Evolutionary conservation across 306 rosid genomes (phyloP).

Genomic region (Dicorynia guianensis): DNA sequence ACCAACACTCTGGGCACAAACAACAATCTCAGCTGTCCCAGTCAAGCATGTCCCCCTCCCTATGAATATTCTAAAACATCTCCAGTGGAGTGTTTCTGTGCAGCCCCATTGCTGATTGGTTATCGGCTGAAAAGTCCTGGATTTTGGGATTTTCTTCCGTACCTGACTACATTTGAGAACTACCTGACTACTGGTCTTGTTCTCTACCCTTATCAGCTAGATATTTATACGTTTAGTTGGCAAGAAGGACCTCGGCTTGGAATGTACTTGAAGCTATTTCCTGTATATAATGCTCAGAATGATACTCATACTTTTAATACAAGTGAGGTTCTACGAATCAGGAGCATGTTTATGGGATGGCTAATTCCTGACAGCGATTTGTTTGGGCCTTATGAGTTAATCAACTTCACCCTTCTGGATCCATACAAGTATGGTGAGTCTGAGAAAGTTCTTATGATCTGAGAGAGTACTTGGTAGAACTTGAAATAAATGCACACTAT

Average conservation of each 20-base stretch:
- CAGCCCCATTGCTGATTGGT: slow-evolving; percentile 62
- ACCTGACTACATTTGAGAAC: slow-evolving; percentile 40
- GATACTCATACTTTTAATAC: slow-evolving; percentile 48
- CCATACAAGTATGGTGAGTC: slow-evolving; percentile 67
- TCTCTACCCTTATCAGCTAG: slow-evolving; percentile 59
- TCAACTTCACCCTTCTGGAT: slow-evolving; percentile 51
- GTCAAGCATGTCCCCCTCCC: slow-evolving; percentile 69
- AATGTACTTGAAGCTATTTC: slow-evolving; percentile 78
- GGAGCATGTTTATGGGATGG: slow-evolving; percentile 70
- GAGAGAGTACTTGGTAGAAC: background rate
- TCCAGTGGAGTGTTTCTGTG: slow-evolving; percentile 66
- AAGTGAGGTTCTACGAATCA: slow-evolving; percentile 68
- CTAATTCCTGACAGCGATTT: slow-evolving; percentile 51
- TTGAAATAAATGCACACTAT: slow-evolving; percentile 22
- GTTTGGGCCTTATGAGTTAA: slow-evolving; percentile 91
- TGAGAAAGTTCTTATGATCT: slow-evolving; percentile 45
- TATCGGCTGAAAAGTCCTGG: slow-evolving; percentile 97
- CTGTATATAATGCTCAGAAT: slow-evolving; percentile 40
- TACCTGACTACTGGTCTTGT: slow-evolving; percentile 58
- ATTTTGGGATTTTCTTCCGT: slow-evolving; percentile 70
- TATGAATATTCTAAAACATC: slow-evolving; percentile 54
- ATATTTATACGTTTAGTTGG: slow-evolving; percentile 58
- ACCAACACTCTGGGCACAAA: slow-evolving; percentile 27
- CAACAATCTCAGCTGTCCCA: slow-evolving; percentile 46
- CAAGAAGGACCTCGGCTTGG: slow-evolving; percentile 75